Evolutionary conservation across 192 early-diverging fungal genomes (phyloP), one percentile per base, ranked within the genome.

Genomic region (Spizellomyces punctatus): DNA sequence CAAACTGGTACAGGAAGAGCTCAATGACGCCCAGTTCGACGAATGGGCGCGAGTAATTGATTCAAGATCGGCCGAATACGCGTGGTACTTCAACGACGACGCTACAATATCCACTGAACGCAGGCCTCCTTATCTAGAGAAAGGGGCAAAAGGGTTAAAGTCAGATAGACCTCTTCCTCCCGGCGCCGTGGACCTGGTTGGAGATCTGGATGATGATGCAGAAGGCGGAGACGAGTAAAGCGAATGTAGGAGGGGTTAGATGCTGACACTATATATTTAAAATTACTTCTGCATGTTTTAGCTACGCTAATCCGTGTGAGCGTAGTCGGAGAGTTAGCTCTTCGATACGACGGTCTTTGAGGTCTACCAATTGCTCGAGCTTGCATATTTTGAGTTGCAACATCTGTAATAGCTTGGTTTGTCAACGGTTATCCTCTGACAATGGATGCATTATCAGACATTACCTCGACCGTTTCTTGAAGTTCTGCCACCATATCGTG

Each of bases 1-100:
- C 19, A 82, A 85, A 16, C 92, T 98, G 22, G 82, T 89, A 58
- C 78, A 88, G 52, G 90, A 91, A 12, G 98, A 99, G 82, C 56
- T 83, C 57, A 70, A 75, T 5, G 88, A 91, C 10, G 71, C 74
- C 21, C 76, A 77, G 79, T 93, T 89, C 69, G 81, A 85, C 48
- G 78, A 85, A 22, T 93, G 89, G 83, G 61, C 89, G 4, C 73
- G 82, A 14, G 74, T 84, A 14, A 63, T 92, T 50, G 91, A 92
- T 68, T 63, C 71, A 4, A 85, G 87, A 59, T 66, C 75, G 8
- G 79, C 68, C 42, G 79, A 86, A 52, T 89, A 83, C 63, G 82
- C 79, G 48, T 85, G 83, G 67, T 94, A 84, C 61, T 67, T 94
- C 61, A 89, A 82, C 46, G 56, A 75, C 7, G 88, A 91, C 16